Percentiles rank a stretch among this genome's conserved stretches.
Evolutionary conservation across 768 basidiomycete species (phyloP).

Genomic region (Amanita brunnescens): DNA sequence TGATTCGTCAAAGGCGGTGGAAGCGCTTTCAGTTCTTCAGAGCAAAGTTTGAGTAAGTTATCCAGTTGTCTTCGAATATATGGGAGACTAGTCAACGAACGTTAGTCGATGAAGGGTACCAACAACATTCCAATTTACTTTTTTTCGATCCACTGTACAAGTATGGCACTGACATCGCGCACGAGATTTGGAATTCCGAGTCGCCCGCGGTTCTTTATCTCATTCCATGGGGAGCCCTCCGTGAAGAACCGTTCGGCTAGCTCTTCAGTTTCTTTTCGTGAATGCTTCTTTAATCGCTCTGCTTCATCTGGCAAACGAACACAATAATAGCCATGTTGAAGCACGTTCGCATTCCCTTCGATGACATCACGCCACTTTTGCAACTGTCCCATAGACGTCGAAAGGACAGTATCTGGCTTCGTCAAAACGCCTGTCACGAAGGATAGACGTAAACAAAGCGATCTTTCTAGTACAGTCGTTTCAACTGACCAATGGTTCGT

Average conservation of each 20-base stretch:
- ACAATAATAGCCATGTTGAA: slow-evolving; percentile 56
- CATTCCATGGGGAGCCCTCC: slow-evolving; percentile 42
- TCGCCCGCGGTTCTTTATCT: slow-evolving; percentile 28
- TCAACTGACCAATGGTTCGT: slow-evolving; percentile 51
- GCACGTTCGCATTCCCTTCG: slow-evolving; percentile 30
- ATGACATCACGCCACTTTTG: slow-evolving; percentile 43
- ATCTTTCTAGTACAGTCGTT: background rate
- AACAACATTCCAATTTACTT: slow-evolving; percentile 30
- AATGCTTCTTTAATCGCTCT: slow-evolving; percentile 32
- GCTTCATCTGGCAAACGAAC: slow-evolving; percentile 28
- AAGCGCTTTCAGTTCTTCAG: slow-evolving; percentile 25
- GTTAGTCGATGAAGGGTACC: background rate
- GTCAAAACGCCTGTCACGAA: slow-evolving; percentile 49
- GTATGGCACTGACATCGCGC: slow-evolving; percentile 37
- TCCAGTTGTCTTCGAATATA: slow-evolving; percentile 31
- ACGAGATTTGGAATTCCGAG: slow-evolving; percentile 53
- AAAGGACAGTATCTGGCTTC: slow-evolving; percentile 31
- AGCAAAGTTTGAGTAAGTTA: slow-evolving; percentile 26
- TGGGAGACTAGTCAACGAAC: slow-evolving; percentile 33
- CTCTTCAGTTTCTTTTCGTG: slow-evolving; percentile 27
- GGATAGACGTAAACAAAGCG: background rate
- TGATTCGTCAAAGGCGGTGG: slow-evolving; percentile 31
- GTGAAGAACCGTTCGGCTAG: slow-evolving; percentile 38
- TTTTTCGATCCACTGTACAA: slow-evolving; percentile 42
- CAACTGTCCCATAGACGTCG: slow-evolving; percentile 32